A percentile compares a stretch with the other conserved stretches of the same genome.
phyloP scores from a whole-genome alignment of 768 basidiomycete species.

The Lactifluus echinatus region DNA sequence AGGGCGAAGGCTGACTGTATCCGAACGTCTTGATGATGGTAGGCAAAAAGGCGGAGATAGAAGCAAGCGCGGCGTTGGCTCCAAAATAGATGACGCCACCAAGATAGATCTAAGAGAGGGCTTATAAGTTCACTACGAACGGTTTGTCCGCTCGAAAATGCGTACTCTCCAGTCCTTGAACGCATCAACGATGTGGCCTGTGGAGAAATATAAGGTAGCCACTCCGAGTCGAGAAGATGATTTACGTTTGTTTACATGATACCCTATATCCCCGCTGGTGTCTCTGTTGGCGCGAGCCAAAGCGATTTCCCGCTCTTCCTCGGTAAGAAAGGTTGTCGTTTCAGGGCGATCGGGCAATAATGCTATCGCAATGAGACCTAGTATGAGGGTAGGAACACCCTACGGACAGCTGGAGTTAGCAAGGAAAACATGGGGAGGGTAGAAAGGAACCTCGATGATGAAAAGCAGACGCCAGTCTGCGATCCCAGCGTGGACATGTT shows the following conservation, averaged over 20 bases:
- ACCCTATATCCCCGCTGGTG: conserved; percentile 56
- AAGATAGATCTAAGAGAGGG: conserved; percentile 41
- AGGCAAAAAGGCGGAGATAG: conserved; percentile 75
- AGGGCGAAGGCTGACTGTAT: conserved; percentile 40
- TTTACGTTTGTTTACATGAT: conserved; percentile 53
- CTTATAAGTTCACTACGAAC: neutral
- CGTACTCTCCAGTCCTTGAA: conserved; percentile 65
- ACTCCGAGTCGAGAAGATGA: neutral
- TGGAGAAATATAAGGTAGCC: neutral
- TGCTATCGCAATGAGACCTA: conserved; percentile 49
- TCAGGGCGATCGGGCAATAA: conserved; percentile 66
- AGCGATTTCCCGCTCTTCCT: conserved; percentile 48
- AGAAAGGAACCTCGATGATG: conserved; percentile 53
- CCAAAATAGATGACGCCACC: conserved; percentile 75
- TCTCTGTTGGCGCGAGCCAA: conserved; percentile 60
- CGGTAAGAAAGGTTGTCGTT: conserved; percentile 48
- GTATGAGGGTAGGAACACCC: conserved; percentile 59
- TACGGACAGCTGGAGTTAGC: conserved; percentile 22
- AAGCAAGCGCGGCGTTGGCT: conserved; percentile 66
- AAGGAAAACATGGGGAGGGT: neutral
- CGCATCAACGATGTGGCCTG: conserved; percentile 56
- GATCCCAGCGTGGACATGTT: conserved; percentile 44
- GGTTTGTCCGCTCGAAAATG: neutral
- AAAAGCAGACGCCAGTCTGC: conserved; percentile 58
- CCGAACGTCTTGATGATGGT: conserved; percentile 73